These are phyloP conservation scores for Calocybe gangraenosa DNA, from an alignment of 768 basidiomycete genomes.

Conservation along the genomic window DNA sequence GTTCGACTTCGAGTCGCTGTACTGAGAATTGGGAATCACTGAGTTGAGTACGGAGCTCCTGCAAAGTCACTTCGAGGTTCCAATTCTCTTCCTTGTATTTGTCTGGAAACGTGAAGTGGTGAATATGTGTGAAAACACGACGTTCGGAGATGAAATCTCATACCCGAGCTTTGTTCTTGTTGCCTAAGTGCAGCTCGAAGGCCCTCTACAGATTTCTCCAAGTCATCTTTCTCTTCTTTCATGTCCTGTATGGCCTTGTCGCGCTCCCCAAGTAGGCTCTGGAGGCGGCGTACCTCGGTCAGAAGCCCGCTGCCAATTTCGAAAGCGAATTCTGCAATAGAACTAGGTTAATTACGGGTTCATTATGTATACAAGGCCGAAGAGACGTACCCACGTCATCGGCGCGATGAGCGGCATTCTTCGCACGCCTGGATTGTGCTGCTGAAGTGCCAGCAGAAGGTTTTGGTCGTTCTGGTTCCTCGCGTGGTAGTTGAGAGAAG, in stretches of 20 bases:
- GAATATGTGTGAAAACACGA: conserved; percentile 4
- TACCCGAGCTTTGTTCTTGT: conserved; percentile 80
- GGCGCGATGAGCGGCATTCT: conserved; percentile 87
- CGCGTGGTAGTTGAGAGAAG: conserved; percentile 51
- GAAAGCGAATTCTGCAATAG: conserved; percentile 85
- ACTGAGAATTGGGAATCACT: conserved; percentile 59
- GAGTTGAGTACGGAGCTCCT: conserved; percentile 76
- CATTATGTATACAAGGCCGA: conserved; percentile 9
- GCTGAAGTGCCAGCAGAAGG: conserved; percentile 64
- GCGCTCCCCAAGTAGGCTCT: conserved; percentile 85
- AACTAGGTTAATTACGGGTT: conserved; percentile 10
- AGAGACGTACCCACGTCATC: conserved; percentile 76
- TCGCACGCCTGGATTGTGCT: conserved; percentile 83
- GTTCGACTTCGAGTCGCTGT: conserved; percentile 75
- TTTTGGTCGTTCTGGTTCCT: conserved; percentile 60
- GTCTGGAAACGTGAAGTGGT: conserved; percentile 41
- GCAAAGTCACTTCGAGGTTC: conserved; percentile 93
- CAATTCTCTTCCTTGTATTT: conserved; percentile 98
- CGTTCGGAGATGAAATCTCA: conserved; percentile 19
- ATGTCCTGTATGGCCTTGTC: conserved; percentile 91
- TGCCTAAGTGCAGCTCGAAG: conserved; percentile 69
- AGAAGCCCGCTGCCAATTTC: conserved; percentile 94
- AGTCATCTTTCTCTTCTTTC: conserved; percentile 88
- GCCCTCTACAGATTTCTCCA: conserved; percentile 74
- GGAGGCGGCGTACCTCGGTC: conserved; percentile 87